Evolutionary conservation across 176 grass and related monocot genomes (phyloP).

Genomic region (Aechmea fasciata): DNA sequence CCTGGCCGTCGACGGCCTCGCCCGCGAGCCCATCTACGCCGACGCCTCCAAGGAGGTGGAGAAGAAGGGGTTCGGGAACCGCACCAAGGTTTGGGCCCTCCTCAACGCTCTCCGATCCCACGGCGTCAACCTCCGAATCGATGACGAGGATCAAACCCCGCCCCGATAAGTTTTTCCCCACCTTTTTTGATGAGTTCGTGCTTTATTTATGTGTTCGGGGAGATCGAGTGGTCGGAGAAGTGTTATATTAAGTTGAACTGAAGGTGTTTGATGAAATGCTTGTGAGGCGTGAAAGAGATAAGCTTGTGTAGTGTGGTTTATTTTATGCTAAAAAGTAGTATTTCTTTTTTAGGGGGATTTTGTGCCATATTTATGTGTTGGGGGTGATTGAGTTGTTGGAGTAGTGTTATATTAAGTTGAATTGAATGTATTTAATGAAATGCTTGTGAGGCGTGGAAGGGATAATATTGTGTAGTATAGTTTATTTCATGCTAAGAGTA

Average conservation of each 20-base stretch:
- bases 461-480: background rate
- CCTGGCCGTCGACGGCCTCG: constrained; percentile 71
- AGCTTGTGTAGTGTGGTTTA: background rate
- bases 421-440: constrained; percentile 6
- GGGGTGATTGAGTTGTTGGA: too few species aligned
- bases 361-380: too few species aligned
- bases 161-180: background rate
- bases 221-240: too few species aligned
- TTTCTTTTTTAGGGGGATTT: too few species aligned
- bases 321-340: too few species aligned
- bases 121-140: constrained; percentile 54
- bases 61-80: constrained; percentile 89
- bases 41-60: constrained; percentile 57
- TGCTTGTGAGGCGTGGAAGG: background rate
- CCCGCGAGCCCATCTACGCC: constrained; percentile 56
- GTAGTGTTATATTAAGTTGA: background rate
- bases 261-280: constrained; percentile 14
- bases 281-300: background rate
- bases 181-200: too few species aligned
- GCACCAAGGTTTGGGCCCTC: constrained; percentile 72
- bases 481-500: too few species aligned
- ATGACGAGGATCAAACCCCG: constrained; percentile 25
- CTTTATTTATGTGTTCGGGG: too few species aligned
- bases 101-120: constrained; percentile 50
- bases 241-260: background rate